Conservation (phyloP, 192 early-diverging fungal species). For the Phlyctochytrium arcticum region DNA sequence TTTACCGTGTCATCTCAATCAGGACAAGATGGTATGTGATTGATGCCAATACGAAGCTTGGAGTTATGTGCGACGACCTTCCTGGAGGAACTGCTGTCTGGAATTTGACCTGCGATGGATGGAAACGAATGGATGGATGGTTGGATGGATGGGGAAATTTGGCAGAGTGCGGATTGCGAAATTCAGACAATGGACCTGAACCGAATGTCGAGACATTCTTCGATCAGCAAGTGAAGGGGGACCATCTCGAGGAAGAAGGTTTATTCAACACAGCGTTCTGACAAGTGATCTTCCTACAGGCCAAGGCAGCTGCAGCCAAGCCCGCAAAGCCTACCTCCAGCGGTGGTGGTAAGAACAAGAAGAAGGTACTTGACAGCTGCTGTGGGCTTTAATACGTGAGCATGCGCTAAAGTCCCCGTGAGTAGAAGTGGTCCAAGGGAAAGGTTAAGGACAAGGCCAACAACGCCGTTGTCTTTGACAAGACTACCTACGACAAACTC, state of each 20-base stretch:
- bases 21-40: too few species aligned
- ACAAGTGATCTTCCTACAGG: not conserved
- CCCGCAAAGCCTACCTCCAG: slow-evolving; percentile 24
- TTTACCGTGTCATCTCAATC: too few species aligned
- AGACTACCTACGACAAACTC: slow-evolving; percentile 96
- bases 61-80: too few species aligned
- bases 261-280: too few species aligned
- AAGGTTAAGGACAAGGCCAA: slow-evolving; percentile 99
- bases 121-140: slow-evolving; percentile 21
- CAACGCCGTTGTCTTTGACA: slow-evolving; percentile 97
- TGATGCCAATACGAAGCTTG: too few species aligned
- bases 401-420: not conserved
- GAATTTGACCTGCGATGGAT: too few species aligned
- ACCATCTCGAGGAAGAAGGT: not conserved
- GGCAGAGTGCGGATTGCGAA: not conserved
- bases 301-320: slow-evolving; percentile 19
- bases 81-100: too few species aligned
- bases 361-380: slow-evolving; percentile 24
- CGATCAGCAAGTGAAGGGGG: not conserved
- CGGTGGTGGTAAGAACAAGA: slow-evolving; percentile 38
- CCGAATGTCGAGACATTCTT: not conserved
- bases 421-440: slow-evolving; percentile 99
- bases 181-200: not conserved
- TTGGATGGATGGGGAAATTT: not conserved
- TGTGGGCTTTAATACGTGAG: not conserved